Base-by-base conservation (phyloP, 208 protist species). In the Histomonas meleagridis region DNA sequence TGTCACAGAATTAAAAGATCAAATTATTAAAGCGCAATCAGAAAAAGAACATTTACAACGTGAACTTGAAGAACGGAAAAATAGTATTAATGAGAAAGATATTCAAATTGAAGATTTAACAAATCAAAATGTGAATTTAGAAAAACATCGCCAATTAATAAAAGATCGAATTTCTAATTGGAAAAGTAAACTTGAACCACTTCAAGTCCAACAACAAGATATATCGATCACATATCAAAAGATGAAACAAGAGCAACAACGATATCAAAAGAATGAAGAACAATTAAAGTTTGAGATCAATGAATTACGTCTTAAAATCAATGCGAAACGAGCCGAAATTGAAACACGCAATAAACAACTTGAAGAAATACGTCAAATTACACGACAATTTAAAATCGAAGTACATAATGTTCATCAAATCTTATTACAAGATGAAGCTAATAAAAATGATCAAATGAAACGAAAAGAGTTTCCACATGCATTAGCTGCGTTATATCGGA, bases 241-340 rank as follows among this genome's bases (percentile, higher is more conserved):
- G n/a, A 81, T 81, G 70, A 32, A 81, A 51, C 70, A 81, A 81
- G 70, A 81, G 51, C 48, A 51, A 43, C 70, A 81, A 43, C 48
- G 70, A 81, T 81, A 81, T 43, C 26, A 81, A 4, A 81, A 81
- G 43, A 81, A 81, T 43, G 40, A 81, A 18, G 70, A 81, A 28
- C 70, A 81, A 51, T 43, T 81, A 32, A 3, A 43, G 0, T 21
- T 81, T 1, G 70, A 81, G 51, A 23, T 43, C 2, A 81, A 81
- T 28, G 70, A 81, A 81, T 43, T 81, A 32, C 35, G n/a, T 48
- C 70, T 81, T 28, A 81, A 81, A 51, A 81, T 81, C 12, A 43
- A 81, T 81, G 70, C 70, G 1, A 81, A 81, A 21, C 5, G 10
- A n/a, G 18, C n/a, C 10, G 70, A 81, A 51, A 81, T 81, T 16